A percentile compares a stretch with the other conserved stretches of the same genome.
Evolutionary conservation across 2,329 filamentous ascomycete genomes (phyloP).

Genomic region (Ascosphaera pollenicola): DNA sequence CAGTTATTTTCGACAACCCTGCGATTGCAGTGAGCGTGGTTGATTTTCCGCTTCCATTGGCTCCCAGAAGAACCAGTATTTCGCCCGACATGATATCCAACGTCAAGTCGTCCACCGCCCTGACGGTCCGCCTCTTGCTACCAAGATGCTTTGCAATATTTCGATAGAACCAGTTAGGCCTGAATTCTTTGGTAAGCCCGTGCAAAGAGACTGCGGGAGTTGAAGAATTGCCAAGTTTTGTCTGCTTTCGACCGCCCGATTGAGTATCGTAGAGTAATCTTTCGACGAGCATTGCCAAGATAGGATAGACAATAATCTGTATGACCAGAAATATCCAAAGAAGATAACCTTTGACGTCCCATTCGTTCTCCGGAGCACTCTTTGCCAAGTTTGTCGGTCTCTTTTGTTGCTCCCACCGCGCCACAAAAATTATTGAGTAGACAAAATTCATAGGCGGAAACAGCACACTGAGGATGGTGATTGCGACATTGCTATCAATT

Average conservation of each 20-base stretch:
- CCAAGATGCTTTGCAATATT: conserved; percentile 25
- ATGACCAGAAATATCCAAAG: conserved; percentile 58
- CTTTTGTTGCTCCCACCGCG: conserved; percentile 48
- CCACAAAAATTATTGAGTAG: conserved; percentile 54
- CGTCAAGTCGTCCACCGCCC: conserved; percentile 56
- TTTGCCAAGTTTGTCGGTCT: conserved; percentile 37
- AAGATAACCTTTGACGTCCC: conserved; percentile 47
- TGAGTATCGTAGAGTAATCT: conserved; percentile 53
- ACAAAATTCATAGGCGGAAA: conserved; percentile 81
- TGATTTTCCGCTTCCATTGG: conserved; percentile 78
- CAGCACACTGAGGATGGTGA: conserved; percentile 48
- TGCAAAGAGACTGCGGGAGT: conserved; percentile 44
- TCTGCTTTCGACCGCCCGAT: conserved; percentile 31
- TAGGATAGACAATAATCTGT: conserved; percentile 57
- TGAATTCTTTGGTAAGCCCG: conserved; percentile 58
- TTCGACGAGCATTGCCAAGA: conserved; percentile 56
- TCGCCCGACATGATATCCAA: conserved; percentile 54
- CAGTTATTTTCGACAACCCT: conserved; percentile 55
- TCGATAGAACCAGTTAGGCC: conserved; percentile 36
- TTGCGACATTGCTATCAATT: conserved; percentile 36
- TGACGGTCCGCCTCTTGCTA: conserved; percentile 38
- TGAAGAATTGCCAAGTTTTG: conserved; percentile 8
- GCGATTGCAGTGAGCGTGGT: conserved; percentile 78
- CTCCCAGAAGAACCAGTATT: conserved; percentile 67
- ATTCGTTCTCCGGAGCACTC: conserved; percentile 41